Conservation (phyloP, 495 filamentous ascomycete species). For the Penicillium bovifimosum region DNA sequence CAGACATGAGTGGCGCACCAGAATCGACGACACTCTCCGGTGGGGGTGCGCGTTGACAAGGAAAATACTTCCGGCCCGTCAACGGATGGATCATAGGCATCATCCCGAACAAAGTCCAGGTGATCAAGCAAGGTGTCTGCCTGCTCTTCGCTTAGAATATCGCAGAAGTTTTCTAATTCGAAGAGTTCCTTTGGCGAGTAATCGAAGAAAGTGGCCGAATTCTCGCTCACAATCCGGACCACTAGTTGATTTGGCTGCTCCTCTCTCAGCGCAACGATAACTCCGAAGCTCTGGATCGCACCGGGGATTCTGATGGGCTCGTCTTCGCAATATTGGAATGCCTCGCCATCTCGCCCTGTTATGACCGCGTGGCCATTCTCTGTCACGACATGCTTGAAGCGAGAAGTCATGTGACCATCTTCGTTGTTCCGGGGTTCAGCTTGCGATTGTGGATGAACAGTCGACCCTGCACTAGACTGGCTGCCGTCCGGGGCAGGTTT, state of each 20-base stretch:
- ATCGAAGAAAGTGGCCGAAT: constrained; percentile 69
- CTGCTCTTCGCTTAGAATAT: constrained; percentile 79
- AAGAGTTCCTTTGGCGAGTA: constrained; percentile 78
- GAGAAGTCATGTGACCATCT: constrained; percentile 51
- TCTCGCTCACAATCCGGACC: constrained; percentile 83
- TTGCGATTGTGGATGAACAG: neutral
- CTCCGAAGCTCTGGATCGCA: constrained; percentile 81
- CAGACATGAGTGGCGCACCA: constrained; percentile 88
- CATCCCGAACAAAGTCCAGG: constrained; percentile 78
- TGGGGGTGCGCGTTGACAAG: constrained; percentile 56
- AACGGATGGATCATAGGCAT: constrained; percentile 56
- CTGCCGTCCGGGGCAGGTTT: constrained; percentile 6
- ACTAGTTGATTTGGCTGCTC: constrained; percentile 58
- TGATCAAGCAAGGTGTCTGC: constrained; percentile 78
- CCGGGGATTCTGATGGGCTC: constrained; percentile 91
- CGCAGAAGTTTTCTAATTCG: constrained; percentile 63
- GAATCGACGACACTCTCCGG: constrained; percentile 53
- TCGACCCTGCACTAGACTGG: constrained; percentile 2
- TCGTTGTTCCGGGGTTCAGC: constrained; percentile 22
- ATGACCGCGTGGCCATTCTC: constrained; percentile 81
- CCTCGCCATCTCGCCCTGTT: constrained; percentile 66
- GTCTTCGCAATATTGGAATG: constrained; percentile 79
- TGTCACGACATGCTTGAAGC: constrained; percentile 76
- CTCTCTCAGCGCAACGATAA: constrained; percentile 72
- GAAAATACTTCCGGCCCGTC: constrained; percentile 88